These are phyloP conservation scores for Beta vulgaris DNA, from an alignment of 148 eudicot species.

Conservation along the genomic window DNA sequence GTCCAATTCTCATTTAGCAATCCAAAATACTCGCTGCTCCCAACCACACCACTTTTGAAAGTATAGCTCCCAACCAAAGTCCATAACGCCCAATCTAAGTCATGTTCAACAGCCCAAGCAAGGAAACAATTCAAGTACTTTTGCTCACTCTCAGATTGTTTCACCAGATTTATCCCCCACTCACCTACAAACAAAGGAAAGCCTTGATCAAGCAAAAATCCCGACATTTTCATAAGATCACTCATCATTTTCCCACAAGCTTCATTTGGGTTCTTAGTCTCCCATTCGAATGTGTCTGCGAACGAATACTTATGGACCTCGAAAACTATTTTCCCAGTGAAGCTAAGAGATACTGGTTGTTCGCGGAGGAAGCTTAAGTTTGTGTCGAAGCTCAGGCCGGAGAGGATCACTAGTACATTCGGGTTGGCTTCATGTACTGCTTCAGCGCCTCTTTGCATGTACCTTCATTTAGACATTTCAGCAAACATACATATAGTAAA, in stretches of 20 bases:
- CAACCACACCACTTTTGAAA: slow-evolving; percentile 47
- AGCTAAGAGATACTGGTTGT: slow-evolving; percentile 39
- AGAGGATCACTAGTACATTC: slow-evolving; percentile 60
- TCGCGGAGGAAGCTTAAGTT: slow-evolving; percentile 55
- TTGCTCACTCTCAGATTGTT: slow-evolving; percentile 51
- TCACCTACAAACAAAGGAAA: slow-evolving; percentile 85
- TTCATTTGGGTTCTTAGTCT: slow-evolving; percentile 51
- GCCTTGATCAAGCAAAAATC: slow-evolving; percentile 60
- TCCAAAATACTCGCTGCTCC: slow-evolving; percentile 61
- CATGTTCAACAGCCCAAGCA: slow-evolving; percentile 63
- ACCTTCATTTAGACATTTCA: slow-evolving; percentile 35
- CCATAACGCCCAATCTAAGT: slow-evolving; percentile 90
- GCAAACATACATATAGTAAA: neutral
- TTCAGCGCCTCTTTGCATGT: slow-evolving; percentile 89
- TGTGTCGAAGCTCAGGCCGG: slow-evolving; percentile 65
- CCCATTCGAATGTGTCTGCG: slow-evolving; percentile 47
- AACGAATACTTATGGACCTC: slow-evolving; percentile 79
- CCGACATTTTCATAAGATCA: slow-evolving; percentile 33
- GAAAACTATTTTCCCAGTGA: slow-evolving; percentile 52
- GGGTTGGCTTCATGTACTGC: slow-evolving; percentile 82
- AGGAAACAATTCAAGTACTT: slow-evolving; percentile 71
- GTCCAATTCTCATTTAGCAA: slow-evolving; percentile 54
- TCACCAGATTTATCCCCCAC: slow-evolving; percentile 63
- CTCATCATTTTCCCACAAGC: slow-evolving; percentile 44
- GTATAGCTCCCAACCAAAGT: slow-evolving; percentile 75